A percentile compares a stretch with the other conserved stretches of the same genome.
phyloP scores from a whole-genome alignment of 1,284 basidiomycete genomes.

The Microbotryum lychnidis-dioicae region DNA sequence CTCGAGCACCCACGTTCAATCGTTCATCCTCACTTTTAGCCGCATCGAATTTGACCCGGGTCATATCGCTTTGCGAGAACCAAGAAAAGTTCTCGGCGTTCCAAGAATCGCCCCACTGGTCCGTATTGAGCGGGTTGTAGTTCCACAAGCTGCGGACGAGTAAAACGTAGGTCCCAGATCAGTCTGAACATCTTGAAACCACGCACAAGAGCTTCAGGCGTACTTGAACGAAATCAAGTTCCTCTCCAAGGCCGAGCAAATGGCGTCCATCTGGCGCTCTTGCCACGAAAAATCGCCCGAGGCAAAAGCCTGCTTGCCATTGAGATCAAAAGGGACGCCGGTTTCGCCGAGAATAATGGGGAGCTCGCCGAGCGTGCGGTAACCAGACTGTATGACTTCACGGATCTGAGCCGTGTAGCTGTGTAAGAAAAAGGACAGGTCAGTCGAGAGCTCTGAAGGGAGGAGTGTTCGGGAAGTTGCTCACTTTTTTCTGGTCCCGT shows the following conservation, averaged over 20 bases:
- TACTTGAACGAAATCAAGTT: constrained; percentile 38
- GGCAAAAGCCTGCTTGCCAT: constrained; percentile 61
- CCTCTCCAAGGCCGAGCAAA: constrained; percentile 24
- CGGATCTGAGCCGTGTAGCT: constrained; percentile 64
- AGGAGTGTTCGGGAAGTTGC: not conserved
- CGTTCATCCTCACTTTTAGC: constrained; percentile 46
- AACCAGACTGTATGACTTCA: constrained; percentile 63
- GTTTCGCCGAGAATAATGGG: constrained; percentile 83
- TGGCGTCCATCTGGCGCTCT: constrained; percentile 39
- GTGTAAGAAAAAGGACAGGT: not conserved
- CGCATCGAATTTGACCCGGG: constrained; percentile 45
- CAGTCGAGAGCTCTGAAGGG: not conserved
- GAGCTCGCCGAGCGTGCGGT: constrained; percentile 60
- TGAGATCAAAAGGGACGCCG: constrained; percentile 89
- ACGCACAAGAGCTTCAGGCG: not conserved
- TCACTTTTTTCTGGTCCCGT: constrained; percentile 63
- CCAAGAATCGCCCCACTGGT: constrained; percentile 77
- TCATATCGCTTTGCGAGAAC: constrained; percentile 53
- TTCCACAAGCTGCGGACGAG: constrained; percentile 68
- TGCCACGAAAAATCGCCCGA: constrained; percentile 57
- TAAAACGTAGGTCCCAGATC: not conserved
- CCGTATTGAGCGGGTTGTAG: constrained; percentile 82
- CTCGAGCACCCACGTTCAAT: constrained; percentile 71
- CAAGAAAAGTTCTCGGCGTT: constrained; percentile 94
- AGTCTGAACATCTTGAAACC: not conserved